Percentiles rank a stretch among this genome's conserved stretches.
Conservation (phyloP, 768 basidiomycete genomes). For the Amanita fuliginea region DNA sequence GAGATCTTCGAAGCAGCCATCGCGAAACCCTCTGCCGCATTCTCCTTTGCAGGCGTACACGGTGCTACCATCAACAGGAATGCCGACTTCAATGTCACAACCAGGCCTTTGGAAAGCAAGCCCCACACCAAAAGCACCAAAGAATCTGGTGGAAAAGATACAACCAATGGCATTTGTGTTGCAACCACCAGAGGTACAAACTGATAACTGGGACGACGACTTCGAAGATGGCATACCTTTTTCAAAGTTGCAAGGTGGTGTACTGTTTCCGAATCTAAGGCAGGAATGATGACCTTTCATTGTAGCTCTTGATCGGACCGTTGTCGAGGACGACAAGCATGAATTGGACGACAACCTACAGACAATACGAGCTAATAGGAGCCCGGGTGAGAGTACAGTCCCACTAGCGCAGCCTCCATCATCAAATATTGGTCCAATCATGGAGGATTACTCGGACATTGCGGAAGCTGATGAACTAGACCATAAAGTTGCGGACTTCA, state of each 20-base stretch:
- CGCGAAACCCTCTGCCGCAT: constrained; percentile 33
- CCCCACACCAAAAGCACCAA: constrained; percentile 19
- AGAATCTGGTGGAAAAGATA: constrained; percentile 37
- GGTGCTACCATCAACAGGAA: constrained; percentile 20
- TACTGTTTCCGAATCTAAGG: neutral
- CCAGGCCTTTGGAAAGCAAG: constrained; percentile 24
- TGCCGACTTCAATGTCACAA: constrained; percentile 17
- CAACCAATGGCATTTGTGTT: constrained; percentile 57
- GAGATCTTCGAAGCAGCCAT: constrained; percentile 58
- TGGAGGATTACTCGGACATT: constrained; percentile 90
- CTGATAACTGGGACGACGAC: constrained; percentile 98
- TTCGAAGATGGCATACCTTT: constrained; percentile 91
- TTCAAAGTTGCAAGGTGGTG: constrained; percentile 61
- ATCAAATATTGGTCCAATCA: constrained; percentile 51
- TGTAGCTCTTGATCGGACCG: constrained; percentile 52
- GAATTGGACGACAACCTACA: constrained; percentile 65
- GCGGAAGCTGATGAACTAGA: constrained; percentile 74
- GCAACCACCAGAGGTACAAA: constrained; percentile 73
- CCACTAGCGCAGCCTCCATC: constrained; percentile 54
- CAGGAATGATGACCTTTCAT: constrained; percentile 4
- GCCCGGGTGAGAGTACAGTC: constrained; percentile 45
- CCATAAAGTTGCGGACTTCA: constrained; percentile 78
- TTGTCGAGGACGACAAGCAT: constrained; percentile 35
- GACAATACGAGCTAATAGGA: constrained; percentile 69
- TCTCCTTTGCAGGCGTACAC: constrained; percentile 35